Evolutionary conservation across 108 stramenopile genomes (phyloP), one percentile per base, ranked within the genome.

Genomic region (Nitzschia sp.): DNA sequence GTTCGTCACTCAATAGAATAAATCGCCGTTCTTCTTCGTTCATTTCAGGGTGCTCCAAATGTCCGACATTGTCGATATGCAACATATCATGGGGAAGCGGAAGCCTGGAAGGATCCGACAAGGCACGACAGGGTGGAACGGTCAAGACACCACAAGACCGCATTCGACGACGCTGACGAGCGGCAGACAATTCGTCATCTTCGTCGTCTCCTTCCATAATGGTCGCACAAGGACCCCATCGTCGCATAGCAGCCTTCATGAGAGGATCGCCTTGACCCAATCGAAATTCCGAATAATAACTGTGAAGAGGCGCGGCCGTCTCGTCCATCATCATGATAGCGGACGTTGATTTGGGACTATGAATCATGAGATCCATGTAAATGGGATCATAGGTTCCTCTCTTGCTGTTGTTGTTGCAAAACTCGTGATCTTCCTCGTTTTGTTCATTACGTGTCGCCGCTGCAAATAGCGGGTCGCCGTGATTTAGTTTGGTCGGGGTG

Each of bases 271-370:
- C 66, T 36, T 68, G 66, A 2, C 66, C 66, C 13, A 55, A 49
- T 27, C 66, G 66, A 36, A 56, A 68, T 27, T 68, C 66, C 1
- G 54, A 55, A 49, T 68, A 68, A 32, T 68, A 68, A 49, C 34
- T 68, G 54, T 68, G 66, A 26, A 68, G 54, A 2, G 66, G 66
- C n/a, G 56, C 25, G 5, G 24, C 47, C n/a, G n/a, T n/a, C n/a
- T n/a, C n/a, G n/a, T n/a, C n/a, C n/a, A n/a, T n/a, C n/a, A n/a
- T n/a, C n/a, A n/a, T n/a, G n/a, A n/a, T n/a, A n/a, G n/a, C n/a
- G n/a, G n/a, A 18, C 33, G 31, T n/a, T 1, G 32, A 32, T 33
- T 59, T 59, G 24, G 32, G 25, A 1, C 36, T 24, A 19, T 63
- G 62, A 21, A 35, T 46, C 62, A 63, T 63, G 24, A 63, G n/a